Evolutionary conservation across 768 basidiomycete species (phyloP).

Genomic region (Trametes cubensis): DNA sequence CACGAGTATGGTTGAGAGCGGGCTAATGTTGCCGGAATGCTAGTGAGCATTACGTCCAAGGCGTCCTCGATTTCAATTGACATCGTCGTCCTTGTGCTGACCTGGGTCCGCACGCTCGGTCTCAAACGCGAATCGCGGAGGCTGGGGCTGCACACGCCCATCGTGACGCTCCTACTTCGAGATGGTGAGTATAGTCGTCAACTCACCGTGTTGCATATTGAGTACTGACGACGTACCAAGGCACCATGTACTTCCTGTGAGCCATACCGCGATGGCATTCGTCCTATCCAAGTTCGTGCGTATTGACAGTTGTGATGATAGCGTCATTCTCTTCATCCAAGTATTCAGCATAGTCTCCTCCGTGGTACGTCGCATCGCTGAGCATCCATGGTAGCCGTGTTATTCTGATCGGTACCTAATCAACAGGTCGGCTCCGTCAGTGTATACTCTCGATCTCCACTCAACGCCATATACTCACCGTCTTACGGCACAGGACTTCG

Average conservation of each 20-base stretch:
- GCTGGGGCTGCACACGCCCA: slow-evolving; percentile 18
- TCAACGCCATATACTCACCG: not conserved
- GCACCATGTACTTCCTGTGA: slow-evolving; percentile 22
- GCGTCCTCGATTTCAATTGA: slow-evolving; percentile 1
- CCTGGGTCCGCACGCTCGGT: slow-evolving; percentile 20
- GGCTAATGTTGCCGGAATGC: too few species aligned
- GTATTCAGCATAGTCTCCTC: slow-evolving; percentile 15
- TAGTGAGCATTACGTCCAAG: slow-evolving; percentile 13
- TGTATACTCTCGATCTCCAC: not conserved
- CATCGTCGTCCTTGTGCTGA: slow-evolving; percentile 9
- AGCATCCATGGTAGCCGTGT: too few species aligned
- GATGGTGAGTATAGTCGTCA: slow-evolving; percentile 12
- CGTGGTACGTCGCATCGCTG: not conserved
- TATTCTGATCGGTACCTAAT: not conserved
- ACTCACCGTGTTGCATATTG: too few species aligned
- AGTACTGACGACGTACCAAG: not conserved
- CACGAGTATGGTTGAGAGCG: too few species aligned
- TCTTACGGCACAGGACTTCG: slow-evolving; percentile 6
- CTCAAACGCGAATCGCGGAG: slow-evolving; percentile 15
- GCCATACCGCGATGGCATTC: not conserved
- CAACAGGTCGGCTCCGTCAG: slow-evolving; percentile 15
- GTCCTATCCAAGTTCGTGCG: too few species aligned
- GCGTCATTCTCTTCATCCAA: slow-evolving; percentile 18
- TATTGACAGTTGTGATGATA: not conserved
- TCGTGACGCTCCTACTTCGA: slow-evolving; percentile 19